Percentiles rank a stretch among this genome's conserved stretches.
Evolutionary conservation across 129 eudicot species (phyloP).

Genomic region (Tanacetum coccineum): DNA sequence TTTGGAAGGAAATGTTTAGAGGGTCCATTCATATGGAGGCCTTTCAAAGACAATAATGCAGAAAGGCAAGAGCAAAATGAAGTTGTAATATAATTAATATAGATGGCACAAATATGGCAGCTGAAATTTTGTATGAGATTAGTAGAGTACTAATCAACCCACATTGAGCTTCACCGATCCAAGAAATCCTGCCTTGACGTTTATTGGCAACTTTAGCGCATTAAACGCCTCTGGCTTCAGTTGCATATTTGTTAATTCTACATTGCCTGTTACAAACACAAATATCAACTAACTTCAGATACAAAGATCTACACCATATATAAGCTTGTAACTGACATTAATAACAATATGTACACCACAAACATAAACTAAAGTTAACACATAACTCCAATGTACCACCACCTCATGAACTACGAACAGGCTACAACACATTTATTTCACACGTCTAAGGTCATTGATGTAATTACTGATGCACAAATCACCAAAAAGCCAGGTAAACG

Average conservation of each 20-base stretch:
- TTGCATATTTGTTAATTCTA: constrained; percentile 94
- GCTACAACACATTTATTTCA: too few species aligned
- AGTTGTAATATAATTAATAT: background rate
- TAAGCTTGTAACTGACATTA: constrained; percentile 5
- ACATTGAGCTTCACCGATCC: constrained; percentile 98
- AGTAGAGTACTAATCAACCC: constrained; percentile 25
- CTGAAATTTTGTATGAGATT: background rate
- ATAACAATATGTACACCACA: background rate
- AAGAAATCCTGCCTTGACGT: constrained; percentile 97
- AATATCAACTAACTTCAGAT: constrained; percentile 12
- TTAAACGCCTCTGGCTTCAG: constrained; percentile 98
- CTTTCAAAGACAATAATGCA: background rate
- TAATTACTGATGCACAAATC: too few species aligned
- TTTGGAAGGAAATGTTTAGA: background rate
- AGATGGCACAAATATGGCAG: constrained; percentile 6
- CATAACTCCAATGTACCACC: constrained; percentile 12
- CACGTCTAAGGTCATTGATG: too few species aligned
- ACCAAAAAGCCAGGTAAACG: too few species aligned
- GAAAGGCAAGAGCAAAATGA: background rate
- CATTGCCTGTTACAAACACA: constrained; percentile 64
- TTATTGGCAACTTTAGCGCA: constrained; percentile 90
- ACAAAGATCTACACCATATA: constrained; percentile 4
- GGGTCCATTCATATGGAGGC: constrained; percentile 9
- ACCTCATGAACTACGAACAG: background rate
- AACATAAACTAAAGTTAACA: background rate